A percentile compares a stretch with the other conserved stretches of the same genome.
These are phyloP conservation scores for Strobilomyces dryophilus DNA, from an alignment of 768 basidiomycete species.

Conservation along the genomic window DNA sequence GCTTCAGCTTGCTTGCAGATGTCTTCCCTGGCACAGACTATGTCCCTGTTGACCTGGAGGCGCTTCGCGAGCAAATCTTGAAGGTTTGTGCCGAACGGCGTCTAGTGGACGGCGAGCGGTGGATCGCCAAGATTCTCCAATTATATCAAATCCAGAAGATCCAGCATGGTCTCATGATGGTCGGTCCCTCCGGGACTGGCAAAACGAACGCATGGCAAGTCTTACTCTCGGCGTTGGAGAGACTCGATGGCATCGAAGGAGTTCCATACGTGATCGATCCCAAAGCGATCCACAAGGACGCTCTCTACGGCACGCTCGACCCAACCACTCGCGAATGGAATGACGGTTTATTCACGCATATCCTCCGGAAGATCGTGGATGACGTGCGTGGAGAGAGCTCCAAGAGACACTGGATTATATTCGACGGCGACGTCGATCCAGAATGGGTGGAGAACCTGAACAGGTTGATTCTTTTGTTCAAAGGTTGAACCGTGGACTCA, in stretches of 20 bases:
- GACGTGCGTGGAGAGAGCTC: slow-evolving; percentile 96
- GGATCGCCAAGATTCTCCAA: slow-evolving; percentile 95
- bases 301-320: slow-evolving; percentile 94
- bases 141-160: slow-evolving; percentile 99
- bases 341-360: slow-evolving; percentile 96
- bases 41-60: slow-evolving; percentile 81
- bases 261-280: slow-evolving; percentile 97
- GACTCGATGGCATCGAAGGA: slow-evolving; percentile 89
- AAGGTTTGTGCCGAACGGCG: slow-evolving; percentile 85
- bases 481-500: slow-evolving; percentile 1
- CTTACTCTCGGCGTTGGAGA: slow-evolving; percentile 82
- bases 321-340: slow-evolving; percentile 99
- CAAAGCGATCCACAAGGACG: slow-evolving; percentile 99
- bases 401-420: slow-evolving; percentile 98
- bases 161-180: slow-evolving; percentile 99
- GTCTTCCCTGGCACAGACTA: slow-evolving; percentile 98
- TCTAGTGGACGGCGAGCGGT: slow-evolving; percentile 80
- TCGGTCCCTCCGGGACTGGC: slow-evolving; percentile 93
- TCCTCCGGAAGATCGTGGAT: slow-evolving; percentile 95
- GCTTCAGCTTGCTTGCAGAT: slow-evolving; percentile 78
- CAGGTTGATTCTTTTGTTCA: slow-evolving; percentile 52
- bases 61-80: slow-evolving; percentile 78
- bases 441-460: slow-evolving; percentile 99
- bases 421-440: slow-evolving; percentile 98
- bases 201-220: slow-evolving; percentile 98